Evolutionary conservation across 179 eudicot species (phyloP).

Genomic region (Kewa caespitosa): DNA sequence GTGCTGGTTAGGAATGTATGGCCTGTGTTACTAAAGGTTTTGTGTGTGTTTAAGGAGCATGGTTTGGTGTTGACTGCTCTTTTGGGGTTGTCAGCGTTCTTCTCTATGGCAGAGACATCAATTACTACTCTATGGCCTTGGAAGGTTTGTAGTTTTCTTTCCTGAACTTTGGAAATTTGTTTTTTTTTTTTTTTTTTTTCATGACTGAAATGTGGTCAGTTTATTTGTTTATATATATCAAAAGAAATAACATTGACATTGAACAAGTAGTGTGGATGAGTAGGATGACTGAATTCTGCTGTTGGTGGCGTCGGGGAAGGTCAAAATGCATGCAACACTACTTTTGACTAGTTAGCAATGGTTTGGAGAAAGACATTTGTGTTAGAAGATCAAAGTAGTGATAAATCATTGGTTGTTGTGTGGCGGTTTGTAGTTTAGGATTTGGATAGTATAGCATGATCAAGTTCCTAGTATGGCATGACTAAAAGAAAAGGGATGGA

Average conservation of each 20-base stretch:
- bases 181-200: neutral
- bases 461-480: neutral
- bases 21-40: slow-evolving; percentile 15
- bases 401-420: no score
- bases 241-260: no score
- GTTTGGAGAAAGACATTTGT: no score
- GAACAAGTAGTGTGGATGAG: no score
- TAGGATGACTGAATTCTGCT: no score
- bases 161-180: neutral
- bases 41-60: slow-evolving; percentile 24
- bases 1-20: slow-evolving; percentile 12
- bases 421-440: neutral
- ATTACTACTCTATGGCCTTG: slow-evolving; percentile 85
- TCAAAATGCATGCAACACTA: neutral
- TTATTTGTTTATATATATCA: no score
- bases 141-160: slow-evolving; percentile 46
- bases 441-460: no score
- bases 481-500: neutral
- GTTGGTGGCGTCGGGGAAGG: no score
- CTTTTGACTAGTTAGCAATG: neutral
- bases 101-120: slow-evolving; percentile 83
- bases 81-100: slow-evolving; percentile 64
- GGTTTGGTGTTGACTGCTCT: slow-evolving; percentile 38
- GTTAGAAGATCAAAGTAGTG: neutral
- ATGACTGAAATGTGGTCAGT: neutral